phyloP scores from a whole-genome alignment of 768 basidiomycete species.

The Lactarius psammicola region DNA sequence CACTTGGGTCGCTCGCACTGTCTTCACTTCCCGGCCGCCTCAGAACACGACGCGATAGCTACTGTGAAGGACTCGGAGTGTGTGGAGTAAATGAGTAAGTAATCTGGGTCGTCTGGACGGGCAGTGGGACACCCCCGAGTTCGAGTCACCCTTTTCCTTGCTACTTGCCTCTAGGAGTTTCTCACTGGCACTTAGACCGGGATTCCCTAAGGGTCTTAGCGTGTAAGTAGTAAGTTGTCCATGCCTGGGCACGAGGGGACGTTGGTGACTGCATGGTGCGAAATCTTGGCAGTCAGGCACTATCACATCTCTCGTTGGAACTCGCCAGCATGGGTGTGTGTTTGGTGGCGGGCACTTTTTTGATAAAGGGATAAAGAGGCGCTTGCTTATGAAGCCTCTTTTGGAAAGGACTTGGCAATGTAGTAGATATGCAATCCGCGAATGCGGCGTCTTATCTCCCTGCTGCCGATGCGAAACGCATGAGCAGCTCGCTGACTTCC shows the following conservation, averaged over 20 bases:
- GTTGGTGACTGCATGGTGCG: not conserved
- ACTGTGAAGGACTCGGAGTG: no score
- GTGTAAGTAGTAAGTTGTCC: not conserved
- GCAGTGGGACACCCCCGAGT: not conserved
- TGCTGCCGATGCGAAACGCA: not conserved
- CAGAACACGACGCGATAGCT: not conserved
- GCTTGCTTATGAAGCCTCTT: not conserved
- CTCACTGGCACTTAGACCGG: no score
- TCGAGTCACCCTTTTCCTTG: not conserved
- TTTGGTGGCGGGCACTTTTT: not conserved
- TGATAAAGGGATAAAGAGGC: not conserved
- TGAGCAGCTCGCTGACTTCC: not conserved
- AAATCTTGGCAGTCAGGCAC: not conserved
- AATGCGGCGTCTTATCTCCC: not conserved
- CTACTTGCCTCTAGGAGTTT: no score
- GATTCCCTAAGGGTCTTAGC: no score
- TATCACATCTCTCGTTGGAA: not conserved
- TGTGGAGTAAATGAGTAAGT: not conserved
- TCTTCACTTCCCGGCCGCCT: not conserved
- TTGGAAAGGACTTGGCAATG: not conserved
- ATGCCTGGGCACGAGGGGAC: not conserved
- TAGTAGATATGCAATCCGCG: not conserved
- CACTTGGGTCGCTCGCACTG: not conserved
- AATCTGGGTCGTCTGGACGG: no score
- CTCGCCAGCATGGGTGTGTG: not conserved